phyloP scores from a whole-genome alignment of 139 green algal species.

The Closterium sp. region DNA sequence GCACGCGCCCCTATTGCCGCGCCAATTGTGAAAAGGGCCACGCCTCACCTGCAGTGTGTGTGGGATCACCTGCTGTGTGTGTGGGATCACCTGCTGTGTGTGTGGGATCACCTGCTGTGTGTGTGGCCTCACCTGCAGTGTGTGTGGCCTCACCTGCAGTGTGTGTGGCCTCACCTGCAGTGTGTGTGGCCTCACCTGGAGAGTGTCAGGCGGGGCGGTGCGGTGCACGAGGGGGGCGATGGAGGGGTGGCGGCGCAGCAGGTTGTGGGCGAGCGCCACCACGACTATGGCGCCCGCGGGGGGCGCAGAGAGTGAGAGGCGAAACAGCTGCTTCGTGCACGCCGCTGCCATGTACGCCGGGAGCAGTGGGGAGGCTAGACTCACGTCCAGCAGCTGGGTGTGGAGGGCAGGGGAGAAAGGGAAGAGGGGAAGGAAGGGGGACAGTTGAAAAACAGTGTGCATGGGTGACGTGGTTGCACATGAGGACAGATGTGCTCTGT shows the following conservation, averaged over 20 bases:
- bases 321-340: constrained; percentile 85
- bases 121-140: too few species aligned
- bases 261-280: constrained; percentile 92
- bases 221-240: constrained; percentile 82
- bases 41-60: too few species aligned
- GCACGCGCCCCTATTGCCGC: too few species aligned
- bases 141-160: neutral
- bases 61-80: too few species aligned
- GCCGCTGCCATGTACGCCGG: constrained; percentile 92
- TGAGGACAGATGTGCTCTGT: too few species aligned
- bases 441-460: too few species aligned
- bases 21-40: too few species aligned
- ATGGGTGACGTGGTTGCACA: neutral
- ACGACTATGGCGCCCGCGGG: constrained; percentile 72
- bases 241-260: constrained; percentile 86
- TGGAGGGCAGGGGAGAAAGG: neutral
- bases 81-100: too few species aligned
- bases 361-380: constrained; percentile 84
- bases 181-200: neutral
- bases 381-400: constrained; percentile 78
- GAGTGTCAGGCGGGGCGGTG: neutral
- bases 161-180: neutral
- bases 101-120: too few species aligned
- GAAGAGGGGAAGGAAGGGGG: neutral
- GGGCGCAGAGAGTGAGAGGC: constrained; percentile 73